phyloP scores from a whole-genome alignment of 345 rosid species.

The Limnanthes douglasii region DNA sequence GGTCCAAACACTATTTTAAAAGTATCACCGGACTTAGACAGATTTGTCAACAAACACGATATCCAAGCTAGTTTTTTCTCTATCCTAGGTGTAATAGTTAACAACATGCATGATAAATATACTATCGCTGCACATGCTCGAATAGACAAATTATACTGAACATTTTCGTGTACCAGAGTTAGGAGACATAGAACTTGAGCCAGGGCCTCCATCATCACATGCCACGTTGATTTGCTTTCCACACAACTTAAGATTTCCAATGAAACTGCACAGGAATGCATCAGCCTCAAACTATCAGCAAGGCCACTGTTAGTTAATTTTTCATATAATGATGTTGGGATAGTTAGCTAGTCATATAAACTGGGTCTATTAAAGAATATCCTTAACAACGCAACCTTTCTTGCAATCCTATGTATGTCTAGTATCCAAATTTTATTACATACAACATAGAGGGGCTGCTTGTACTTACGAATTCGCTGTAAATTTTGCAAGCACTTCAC shows the following conservation, averaged over 20 bases:
- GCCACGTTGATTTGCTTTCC: constrained; percentile 57
- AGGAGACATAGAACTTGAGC: constrained; percentile 23
- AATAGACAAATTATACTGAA: constrained; percentile 1
- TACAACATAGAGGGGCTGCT: constrained; percentile 1
- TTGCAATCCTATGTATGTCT: too few relatives aligned
- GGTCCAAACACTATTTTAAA: too few relatives aligned
- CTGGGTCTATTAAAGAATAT: too few relatives aligned
- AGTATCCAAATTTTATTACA: constrained; percentile 5
- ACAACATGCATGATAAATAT: constrained; percentile 3
- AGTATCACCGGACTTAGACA: background rate
- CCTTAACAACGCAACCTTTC: too few relatives aligned
- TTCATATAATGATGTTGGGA: too few relatives aligned
- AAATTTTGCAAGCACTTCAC: constrained; percentile 45
- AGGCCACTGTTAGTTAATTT: too few relatives aligned
- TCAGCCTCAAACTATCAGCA: constrained; percentile 1
- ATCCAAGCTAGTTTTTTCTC: too few relatives aligned
- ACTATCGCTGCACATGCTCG: constrained; percentile 3
- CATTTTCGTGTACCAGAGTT: constrained; percentile 30
- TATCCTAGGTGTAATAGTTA: too few relatives aligned
- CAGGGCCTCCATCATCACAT: constrained; percentile 42
- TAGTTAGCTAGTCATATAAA: too few relatives aligned
- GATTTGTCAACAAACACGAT: too few relatives aligned
- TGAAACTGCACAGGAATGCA: constrained; percentile 36
- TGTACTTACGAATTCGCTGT: constrained; percentile 58
- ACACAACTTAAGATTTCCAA: constrained; percentile 67